Conservation (phyloP, 164 flowering plant species). For the Umbilicus rupestris region DNA sequence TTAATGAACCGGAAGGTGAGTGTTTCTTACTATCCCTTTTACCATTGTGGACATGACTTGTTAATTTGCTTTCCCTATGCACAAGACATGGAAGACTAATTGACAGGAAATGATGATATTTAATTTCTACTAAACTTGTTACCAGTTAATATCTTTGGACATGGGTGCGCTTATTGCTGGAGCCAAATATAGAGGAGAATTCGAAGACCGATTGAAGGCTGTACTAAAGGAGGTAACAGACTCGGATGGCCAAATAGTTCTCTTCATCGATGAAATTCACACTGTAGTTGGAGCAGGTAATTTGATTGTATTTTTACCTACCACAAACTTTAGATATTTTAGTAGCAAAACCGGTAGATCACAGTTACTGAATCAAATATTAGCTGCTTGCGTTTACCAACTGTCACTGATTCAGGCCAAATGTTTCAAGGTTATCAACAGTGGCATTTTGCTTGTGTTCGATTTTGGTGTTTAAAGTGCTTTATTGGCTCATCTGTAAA, state of each 20-base stretch:
- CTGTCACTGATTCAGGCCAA: background rate
- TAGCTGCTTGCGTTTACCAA: background rate
- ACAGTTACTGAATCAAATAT: background rate
- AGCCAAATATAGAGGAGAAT: slow-evolving; percentile 95
- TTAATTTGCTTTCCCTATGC: background rate
- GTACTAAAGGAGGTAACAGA: slow-evolving; percentile 94
- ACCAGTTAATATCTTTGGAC: slow-evolving; percentile 96
- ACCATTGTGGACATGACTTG: background rate
- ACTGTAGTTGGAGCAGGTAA: slow-evolving; percentile 98
- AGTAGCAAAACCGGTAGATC: background rate
- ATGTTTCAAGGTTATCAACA: background rate
- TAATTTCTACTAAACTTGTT: background rate
- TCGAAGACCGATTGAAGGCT: slow-evolving; percentile 95
- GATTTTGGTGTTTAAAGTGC: background rate
- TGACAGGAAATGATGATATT: background rate
- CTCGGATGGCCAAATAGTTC: slow-evolving; percentile 81
- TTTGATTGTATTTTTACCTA: background rate
- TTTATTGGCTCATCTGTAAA: background rate
- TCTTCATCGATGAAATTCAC: slow-evolving; percentile 98
- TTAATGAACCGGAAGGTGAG: slow-evolving; percentile 84
- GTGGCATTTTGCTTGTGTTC: background rate
- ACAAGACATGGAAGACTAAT: background rate
- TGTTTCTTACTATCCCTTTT: slow-evolving; percentile 3
- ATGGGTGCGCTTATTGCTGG: slow-evolving; percentile 99
- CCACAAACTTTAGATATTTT: background rate